Conservation (phyloP, 768 basidiomycete species). For the Termitomyces sp. region DNA sequence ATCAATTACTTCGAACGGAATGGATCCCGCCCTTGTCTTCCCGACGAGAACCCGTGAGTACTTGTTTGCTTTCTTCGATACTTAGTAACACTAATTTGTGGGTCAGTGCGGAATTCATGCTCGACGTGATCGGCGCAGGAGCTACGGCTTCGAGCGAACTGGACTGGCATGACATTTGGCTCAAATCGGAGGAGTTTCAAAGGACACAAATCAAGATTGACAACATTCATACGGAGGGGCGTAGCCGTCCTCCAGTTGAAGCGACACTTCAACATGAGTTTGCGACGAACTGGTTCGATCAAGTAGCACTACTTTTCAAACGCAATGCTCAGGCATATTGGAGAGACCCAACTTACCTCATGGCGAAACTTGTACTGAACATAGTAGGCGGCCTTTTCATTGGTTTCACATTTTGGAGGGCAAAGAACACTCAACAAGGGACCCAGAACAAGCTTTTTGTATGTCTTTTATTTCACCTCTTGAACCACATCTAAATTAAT, state of each 20-base stretch:
- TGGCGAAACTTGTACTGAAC: conserved; percentile 55
- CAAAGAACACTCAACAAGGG: conserved; percentile 49
- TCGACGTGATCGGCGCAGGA: conserved; percentile 74
- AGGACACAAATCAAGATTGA: conserved; percentile 35
- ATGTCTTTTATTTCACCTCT: conserved; percentile 18
- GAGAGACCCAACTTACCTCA: conserved; percentile 54
- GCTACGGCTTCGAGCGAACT: conserved; percentile 48
- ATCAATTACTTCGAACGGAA: conserved; percentile 73
- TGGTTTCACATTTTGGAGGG: conserved; percentile 59
- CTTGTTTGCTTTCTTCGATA: background rate
- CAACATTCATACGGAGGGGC: conserved; percentile 44
- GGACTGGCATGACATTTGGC: conserved; percentile 62
- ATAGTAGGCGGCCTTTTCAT: conserved; percentile 52
- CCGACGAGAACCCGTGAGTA: conserved; percentile 68
- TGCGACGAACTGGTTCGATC: conserved; percentile 49
- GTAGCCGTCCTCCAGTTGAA: conserved; percentile 30
- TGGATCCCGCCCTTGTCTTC: conserved; percentile 56
- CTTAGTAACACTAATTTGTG: background rate
- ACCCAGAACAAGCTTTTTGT: conserved; percentile 66
- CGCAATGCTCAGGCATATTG: conserved; percentile 46
- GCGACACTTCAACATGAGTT: conserved; percentile 38
- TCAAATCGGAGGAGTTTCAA: conserved; percentile 39
- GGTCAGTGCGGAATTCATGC: conserved; percentile 54
- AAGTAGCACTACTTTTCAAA: conserved; percentile 36
- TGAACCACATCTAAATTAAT: background rate